Evolutionary conservation across 2,329 filamentous ascomycete genomes (phyloP).

Genomic region (Penicillium sp.): DNA sequence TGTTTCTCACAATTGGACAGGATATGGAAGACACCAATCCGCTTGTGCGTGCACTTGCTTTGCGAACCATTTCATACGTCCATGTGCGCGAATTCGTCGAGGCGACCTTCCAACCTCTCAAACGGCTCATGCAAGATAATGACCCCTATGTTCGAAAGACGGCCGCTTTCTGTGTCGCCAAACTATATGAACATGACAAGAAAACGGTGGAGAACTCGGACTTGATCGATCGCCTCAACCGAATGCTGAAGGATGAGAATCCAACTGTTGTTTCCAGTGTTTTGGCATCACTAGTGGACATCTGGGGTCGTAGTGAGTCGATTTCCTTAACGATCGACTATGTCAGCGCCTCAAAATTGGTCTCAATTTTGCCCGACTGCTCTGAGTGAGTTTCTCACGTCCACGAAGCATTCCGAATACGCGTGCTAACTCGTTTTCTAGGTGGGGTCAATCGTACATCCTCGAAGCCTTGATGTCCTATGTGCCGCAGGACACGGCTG

Average conservation of each 20-base stretch:
- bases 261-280: constrained; percentile 96
- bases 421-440: constrained; percentile 42
- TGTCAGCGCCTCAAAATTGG: constrained; percentile 95
- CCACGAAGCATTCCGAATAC: not conserved
- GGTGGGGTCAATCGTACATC: constrained; percentile 99
- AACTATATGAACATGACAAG: constrained; percentile 95
- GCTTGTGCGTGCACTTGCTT: constrained; percentile 84
- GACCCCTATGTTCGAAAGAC: constrained; percentile 98
- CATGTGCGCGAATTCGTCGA: constrained; percentile 96
- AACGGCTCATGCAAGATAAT: constrained; percentile 77
- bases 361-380: constrained; percentile 93
- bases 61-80: constrained; percentile 96
- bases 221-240: constrained; percentile 88
- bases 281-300: constrained; percentile 88
- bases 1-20: constrained; percentile 47
- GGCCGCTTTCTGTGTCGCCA: constrained; percentile 92
- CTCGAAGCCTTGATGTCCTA: constrained; percentile 98
- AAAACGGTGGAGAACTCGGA: constrained; percentile 88
- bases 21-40: constrained; percentile 95
- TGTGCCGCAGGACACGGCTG: constrained; percentile 85
- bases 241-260: constrained; percentile 90
- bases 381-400: constrained; percentile 71
- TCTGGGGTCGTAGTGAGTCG: constrained; percentile 96
- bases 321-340: constrained; percentile 99
- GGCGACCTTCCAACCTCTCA: constrained; percentile 82